Percentiles rank a stretch among this genome's conserved stretches.
These are phyloP conservation scores for Arachis monticola DNA, from an alignment of 331 rosid species.

Conservation along the genomic window DNA sequence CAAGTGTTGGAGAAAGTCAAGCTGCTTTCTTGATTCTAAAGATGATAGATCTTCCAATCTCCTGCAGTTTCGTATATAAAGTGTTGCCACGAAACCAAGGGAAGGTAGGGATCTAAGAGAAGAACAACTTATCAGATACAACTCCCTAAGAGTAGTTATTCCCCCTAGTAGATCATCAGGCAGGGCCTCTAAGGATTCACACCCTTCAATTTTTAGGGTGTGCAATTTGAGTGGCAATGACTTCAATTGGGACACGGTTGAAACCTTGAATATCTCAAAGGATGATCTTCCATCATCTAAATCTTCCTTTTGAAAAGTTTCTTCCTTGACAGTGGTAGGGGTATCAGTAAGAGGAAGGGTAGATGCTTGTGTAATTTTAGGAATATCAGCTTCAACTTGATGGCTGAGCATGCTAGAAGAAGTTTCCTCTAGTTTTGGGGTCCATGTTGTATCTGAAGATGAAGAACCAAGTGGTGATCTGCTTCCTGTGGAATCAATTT, in stretches of 20 bases:
- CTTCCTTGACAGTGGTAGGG: neutral
- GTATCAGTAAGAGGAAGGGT: conserved; percentile 14
- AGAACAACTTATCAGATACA: conserved; percentile 37
- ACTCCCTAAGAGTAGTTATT: conserved; percentile 28
- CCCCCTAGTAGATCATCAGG: conserved; percentile 19
- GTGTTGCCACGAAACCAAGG: conserved; percentile 25
- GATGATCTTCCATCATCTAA: conserved; percentile 25
- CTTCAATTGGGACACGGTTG: conserved; percentile 37
- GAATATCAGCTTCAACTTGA: conserved; percentile 14
- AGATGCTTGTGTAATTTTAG: conserved; percentile 1
- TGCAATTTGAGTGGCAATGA: conserved; percentile 29
- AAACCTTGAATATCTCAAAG: conserved; percentile 36
- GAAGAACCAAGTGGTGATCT: conserved; percentile 17
- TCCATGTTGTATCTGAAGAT: conserved; percentile 4
- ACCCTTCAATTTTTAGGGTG: conserved; percentile 39
- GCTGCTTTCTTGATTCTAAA: conserved; percentile 17
- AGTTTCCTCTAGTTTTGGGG: conserved; percentile 10
- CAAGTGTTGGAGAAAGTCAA: conserved; percentile 31
- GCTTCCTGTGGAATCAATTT: conserved; percentile 11
- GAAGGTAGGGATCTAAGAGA: conserved; percentile 33
- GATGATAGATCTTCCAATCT: conserved; percentile 21
- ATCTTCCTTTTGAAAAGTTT: neutral
- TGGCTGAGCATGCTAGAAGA: conserved; percentile 12
- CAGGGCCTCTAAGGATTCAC: conserved; percentile 37
- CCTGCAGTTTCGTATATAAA: conserved; percentile 34